Evolutionary conservation across 768 basidiomycete species (phyloP).

Genomic region (Dacryopinax primogenitus): DNA sequence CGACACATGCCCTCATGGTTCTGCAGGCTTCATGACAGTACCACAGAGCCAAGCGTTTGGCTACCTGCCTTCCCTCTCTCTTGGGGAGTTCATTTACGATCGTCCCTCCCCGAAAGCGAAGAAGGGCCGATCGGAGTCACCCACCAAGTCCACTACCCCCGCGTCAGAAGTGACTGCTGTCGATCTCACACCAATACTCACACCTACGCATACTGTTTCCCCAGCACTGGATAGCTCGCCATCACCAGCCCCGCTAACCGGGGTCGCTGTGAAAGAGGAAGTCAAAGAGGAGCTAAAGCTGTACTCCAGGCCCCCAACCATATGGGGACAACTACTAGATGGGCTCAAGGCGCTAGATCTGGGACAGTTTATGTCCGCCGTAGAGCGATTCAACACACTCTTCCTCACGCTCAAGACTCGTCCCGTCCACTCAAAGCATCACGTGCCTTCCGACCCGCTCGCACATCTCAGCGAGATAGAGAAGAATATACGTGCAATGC

Average conservation of each 20-base stretch:
- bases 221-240: neutral
- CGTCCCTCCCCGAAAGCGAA: neutral
- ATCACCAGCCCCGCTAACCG: neutral
- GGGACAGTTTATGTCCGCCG: slow-evolving; percentile 51
- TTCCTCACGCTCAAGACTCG: slow-evolving; percentile 49
- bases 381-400: slow-evolving; percentile 48
- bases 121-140: neutral
- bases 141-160: neutral
- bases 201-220: neutral
- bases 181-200: neutral
- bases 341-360: slow-evolving; percentile 45
- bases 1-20: neutral
- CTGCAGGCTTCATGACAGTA: neutral
- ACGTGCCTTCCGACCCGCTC: slow-evolving; percentile 23
- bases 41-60: neutral
- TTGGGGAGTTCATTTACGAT: neutral
- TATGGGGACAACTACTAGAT: neutral
- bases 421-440: slow-evolving; percentile 32
- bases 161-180: neutral
- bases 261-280: neutral
- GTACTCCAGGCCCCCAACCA: neutral
- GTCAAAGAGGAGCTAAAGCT: neutral
- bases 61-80: neutral
- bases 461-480: neutral
- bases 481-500: slow-evolving; percentile 9